Conservation (phyloP, 1,139 yeast species). For the Geotrichum australiense region DNA sequence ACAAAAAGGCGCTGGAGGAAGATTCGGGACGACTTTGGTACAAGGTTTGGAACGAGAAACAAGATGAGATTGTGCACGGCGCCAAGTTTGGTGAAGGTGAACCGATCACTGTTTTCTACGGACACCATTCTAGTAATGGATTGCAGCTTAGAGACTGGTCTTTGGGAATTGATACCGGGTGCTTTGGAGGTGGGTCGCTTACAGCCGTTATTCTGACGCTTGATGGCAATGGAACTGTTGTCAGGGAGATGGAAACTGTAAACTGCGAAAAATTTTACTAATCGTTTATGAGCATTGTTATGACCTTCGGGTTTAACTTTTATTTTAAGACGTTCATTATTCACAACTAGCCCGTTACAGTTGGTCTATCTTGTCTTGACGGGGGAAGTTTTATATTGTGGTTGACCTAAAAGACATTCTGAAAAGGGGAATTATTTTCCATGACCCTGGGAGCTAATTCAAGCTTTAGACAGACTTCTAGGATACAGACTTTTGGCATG, state of each 20-base stretch:
- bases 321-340: no score
- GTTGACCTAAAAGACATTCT: no score
- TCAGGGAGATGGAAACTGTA: slow-evolving; percentile 31
- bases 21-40: slow-evolving; percentile 55
- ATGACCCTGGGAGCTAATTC: no score
- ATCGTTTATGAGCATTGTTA: not conserved
- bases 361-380: no score
- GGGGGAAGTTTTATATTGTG: no score
- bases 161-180: slow-evolving; percentile 76
- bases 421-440: no score
- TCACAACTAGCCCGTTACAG: no score
- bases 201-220: slow-evolving; percentile 52
- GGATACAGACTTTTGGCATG: no score
- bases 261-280: slow-evolving; percentile 22
- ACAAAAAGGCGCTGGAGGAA: slow-evolving; percentile 46
- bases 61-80: no score
- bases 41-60: slow-evolving; percentile 50
- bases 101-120: slow-evolving; percentile 62
- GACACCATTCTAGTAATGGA: slow-evolving; percentile 84
- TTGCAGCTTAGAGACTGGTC: slow-evolving; percentile 57
- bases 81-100: slow-evolving; percentile 30
- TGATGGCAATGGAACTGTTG: slow-evolving; percentile 27
- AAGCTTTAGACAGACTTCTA: no score
- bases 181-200: slow-evolving; percentile 67
- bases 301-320: no score